Conservation (phyloP, 257 asterid genomes). For the Nemophila menziesii region DNA sequence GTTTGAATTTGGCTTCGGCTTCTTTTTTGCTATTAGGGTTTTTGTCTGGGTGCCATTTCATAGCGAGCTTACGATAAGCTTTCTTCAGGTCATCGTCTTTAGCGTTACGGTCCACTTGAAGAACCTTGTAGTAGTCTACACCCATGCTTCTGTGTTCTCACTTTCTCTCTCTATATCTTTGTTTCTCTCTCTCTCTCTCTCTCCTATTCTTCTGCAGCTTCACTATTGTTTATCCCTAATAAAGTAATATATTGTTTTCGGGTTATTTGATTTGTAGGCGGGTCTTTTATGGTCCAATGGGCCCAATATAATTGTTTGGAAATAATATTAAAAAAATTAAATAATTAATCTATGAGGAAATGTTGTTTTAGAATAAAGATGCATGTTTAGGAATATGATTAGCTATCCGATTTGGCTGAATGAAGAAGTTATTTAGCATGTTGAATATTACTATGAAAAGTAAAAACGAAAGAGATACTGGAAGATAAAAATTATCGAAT, state of each 20-base stretch:
- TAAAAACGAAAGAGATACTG: too few species aligned
- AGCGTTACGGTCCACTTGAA: conserved; percentile 45
- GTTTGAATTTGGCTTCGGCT: conserved; percentile 63
- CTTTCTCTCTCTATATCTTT: background rate
- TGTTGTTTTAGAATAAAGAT: too few species aligned
- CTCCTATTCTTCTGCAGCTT: background rate
- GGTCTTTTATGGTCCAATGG: too few species aligned
- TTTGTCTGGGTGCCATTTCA: conserved; percentile 74
- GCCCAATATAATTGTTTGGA: too few species aligned
- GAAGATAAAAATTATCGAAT: too few species aligned
- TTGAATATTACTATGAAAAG: too few species aligned
- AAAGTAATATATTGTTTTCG: background rate
- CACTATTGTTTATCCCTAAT: background rate
- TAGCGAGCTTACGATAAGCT: conserved; percentile 57
- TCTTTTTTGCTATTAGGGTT: conserved; percentile 55
- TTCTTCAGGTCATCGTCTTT: conserved; percentile 59
- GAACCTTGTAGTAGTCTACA: conserved; percentile 51
- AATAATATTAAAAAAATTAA: too few species aligned
- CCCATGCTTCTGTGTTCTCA: conserved; percentile 26
- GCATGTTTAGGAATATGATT: too few species aligned
- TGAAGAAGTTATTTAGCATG: too few species aligned
- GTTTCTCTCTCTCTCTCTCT: background rate
- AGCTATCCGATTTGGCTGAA: too few species aligned
- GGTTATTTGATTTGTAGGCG: background rate
- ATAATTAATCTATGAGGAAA: too few species aligned